Base-by-base conservation (phyloP, 352 stramenopile genomes). In the Globisporangium cederbergense region DNA sequence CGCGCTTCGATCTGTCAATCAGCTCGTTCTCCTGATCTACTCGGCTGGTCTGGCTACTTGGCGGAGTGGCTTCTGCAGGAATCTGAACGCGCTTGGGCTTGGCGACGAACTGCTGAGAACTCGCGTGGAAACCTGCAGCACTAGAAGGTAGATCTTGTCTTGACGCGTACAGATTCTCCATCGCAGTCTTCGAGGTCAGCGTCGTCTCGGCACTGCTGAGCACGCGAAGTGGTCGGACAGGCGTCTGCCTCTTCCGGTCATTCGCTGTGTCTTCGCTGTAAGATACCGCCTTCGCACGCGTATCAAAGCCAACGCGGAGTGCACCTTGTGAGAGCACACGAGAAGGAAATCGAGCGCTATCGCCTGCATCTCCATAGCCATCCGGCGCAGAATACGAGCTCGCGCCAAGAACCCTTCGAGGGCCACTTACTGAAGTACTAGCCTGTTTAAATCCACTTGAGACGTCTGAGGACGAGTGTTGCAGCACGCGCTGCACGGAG, bases 31-130 rank as follows among this genome's bases (percentile, higher is more conserved):
- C 62, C 36, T 67, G 62, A 40, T 67, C 62, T 14, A 18, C 18
- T 40, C 53, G 52, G 25, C 9, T 60, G 5, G 7, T 49, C 10
- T 11, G 13, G 20, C 38, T 46, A 7, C 62, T 58, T 32, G 67
- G 58, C 16, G 52, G 42, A 40, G 70, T 58, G 16, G 46, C 11
- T 47, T 79, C 72, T 9, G 55, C 51, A 59, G 60, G 34, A 56
- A 64, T 62, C 56, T 85, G 76, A 40, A 85, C 60, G 54, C 76
- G 76, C 57, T 81, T 75, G 18, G 72, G 70, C 58, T 75, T 81
- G 14, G 28, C 16, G 5, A 42, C 60, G 0, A 60, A 58, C 28
- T 76, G 70, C 25, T 76, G 70, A 6, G 57, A 36, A 32, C 70
- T 81, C 14, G 67, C 72, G 47, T 85, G 72, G 46, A 74, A 79